phyloP scores from a whole-genome alignment of 2,329 filamentous ascomycete genomes.

The Coniochaeta sp. region DNA sequence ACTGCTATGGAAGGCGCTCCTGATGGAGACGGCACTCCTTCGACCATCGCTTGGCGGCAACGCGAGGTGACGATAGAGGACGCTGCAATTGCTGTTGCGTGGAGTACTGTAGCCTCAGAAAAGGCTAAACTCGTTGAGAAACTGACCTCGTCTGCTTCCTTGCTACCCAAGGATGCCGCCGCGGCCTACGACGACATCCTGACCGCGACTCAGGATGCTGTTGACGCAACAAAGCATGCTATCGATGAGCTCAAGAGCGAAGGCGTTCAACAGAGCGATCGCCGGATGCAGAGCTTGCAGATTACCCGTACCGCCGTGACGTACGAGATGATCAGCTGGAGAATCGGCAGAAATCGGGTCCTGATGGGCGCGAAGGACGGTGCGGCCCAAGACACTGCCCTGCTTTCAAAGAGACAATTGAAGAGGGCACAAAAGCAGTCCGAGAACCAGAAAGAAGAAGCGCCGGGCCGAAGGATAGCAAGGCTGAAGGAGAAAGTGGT shows the following conservation, averaged over 20 bases:
- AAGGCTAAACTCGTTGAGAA: constrained; percentile 40
- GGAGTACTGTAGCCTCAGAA: constrained; percentile 59
- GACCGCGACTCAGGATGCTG: constrained; percentile 84
- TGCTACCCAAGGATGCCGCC: constrained; percentile 60
- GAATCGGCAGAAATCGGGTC: constrained; percentile 86
- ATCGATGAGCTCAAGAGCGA: constrained; percentile 86
- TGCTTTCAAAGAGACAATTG: constrained; percentile 33
- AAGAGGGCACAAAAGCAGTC: constrained; percentile 29
- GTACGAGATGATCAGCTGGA: constrained; percentile 90
- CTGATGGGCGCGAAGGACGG: constrained; percentile 81
- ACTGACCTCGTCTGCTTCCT: constrained; percentile 33
- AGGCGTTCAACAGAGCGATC: constrained; percentile 74
- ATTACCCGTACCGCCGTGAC: constrained; percentile 90
- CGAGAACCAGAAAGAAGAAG: constrained; percentile 47
- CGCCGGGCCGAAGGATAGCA: constrained; percentile 67
- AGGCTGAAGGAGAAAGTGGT: constrained; percentile 81
- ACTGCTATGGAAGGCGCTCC: constrained; percentile 32
- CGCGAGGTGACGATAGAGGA: constrained; percentile 86
- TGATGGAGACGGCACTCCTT: constrained; percentile 40
- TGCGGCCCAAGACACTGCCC: constrained; percentile 45
- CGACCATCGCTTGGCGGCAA: constrained; percentile 77
- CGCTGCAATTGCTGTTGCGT: constrained; percentile 79
- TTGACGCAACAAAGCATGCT: constrained; percentile 86
- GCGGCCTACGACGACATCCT: constrained; percentile 88
- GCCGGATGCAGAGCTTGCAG: constrained; percentile 84